Evolutionary conservation across 176 grass and related monocot species (phyloP).

Genomic region (Olyra latifolia): DNA sequence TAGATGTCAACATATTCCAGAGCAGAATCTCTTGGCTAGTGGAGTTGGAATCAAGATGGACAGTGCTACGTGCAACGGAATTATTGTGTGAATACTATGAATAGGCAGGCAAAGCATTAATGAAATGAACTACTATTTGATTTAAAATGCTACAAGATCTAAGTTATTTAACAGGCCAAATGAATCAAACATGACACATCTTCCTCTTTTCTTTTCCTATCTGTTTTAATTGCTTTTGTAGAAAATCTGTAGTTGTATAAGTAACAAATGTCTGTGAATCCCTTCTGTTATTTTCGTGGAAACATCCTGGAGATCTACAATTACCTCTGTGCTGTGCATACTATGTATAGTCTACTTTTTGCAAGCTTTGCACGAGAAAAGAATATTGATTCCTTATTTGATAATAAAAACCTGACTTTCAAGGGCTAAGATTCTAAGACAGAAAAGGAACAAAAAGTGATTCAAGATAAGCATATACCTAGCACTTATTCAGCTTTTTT

Average conservation of each 20-base stretch:
- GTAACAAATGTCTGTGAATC: slow-evolving; percentile 5
- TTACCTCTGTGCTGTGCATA: background rate
- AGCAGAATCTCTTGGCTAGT: slow-evolving; percentile 38
- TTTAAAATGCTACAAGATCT: background rate
- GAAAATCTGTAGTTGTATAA: background rate
- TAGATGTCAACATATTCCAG: slow-evolving; percentile 25
- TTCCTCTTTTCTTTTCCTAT: background rate
- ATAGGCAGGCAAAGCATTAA: slow-evolving; percentile 17
- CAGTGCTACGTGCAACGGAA: background rate
- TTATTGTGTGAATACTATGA: background rate
- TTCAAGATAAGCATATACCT: slow-evolving; percentile 33
- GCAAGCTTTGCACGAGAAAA: slow-evolving; percentile 8
- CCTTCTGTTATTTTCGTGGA: background rate
- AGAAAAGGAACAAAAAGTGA: background rate
- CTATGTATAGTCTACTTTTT: background rate
- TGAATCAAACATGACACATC: background rate
- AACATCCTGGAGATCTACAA: background rate
- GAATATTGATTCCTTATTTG: background rate
- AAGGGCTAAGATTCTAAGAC: slow-evolving; percentile 11
- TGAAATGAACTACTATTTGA: background rate
- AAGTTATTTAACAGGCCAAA: background rate
- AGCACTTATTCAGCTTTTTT: slow-evolving; percentile 29
- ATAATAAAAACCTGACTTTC: slow-evolving; percentile 1
- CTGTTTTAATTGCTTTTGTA: background rate
- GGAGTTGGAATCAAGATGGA: slow-evolving; percentile 39